Evolutionary conservation across 495 filamentous ascomycete species (phyloP), one percentile per base, ranked within the genome.

Genomic region (Talaromyces liani): DNA sequence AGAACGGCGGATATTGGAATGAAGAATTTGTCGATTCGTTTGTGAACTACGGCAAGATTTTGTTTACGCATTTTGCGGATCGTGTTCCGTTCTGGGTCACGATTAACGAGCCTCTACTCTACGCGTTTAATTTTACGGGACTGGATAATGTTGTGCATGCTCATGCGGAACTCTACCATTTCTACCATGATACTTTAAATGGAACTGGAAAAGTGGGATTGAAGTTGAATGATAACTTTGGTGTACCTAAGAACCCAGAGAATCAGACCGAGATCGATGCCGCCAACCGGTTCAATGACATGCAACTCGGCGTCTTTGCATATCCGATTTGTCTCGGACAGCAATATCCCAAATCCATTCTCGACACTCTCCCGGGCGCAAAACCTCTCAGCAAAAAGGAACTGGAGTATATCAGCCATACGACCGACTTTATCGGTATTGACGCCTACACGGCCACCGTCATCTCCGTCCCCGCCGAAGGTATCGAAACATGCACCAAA

Each of bases 391-490:
- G 65, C 27, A 45, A 71, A 6, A 61, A 65, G 14, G 71, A 82
- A 33, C 56, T 80, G 14, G 61, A 53, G 8, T 69, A 72, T 27
- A 69, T 80, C 16, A 61, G 70, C 14, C 67, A 70, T 33, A 78
- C 76, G 2, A 66, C 75, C 4, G 79, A 82, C 66, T 79, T 81
- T 64, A 74, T 77, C 61, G 75, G 70, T 9, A 71, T 81, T 60
- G 79, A 82, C 65, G 75, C 79, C 0, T 82, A 82, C 64, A 78
- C 75, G 6, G 74, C 77, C 24, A 75, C 75, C 6, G 70, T 79
- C 7, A 72, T 78, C 16, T 75, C 72, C 20, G 67, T 71, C 3
- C 69, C 77, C 0, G 61, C 65, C n/a, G 73, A 68, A 27, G 76
- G 74, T 0, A 70, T 78, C 61, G 64, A 69, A 12, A 65, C 65